Base-by-base conservation (phyloP, 495 filamentous ascomycete genomes). In the Talaromyces borbonicus region DNA sequence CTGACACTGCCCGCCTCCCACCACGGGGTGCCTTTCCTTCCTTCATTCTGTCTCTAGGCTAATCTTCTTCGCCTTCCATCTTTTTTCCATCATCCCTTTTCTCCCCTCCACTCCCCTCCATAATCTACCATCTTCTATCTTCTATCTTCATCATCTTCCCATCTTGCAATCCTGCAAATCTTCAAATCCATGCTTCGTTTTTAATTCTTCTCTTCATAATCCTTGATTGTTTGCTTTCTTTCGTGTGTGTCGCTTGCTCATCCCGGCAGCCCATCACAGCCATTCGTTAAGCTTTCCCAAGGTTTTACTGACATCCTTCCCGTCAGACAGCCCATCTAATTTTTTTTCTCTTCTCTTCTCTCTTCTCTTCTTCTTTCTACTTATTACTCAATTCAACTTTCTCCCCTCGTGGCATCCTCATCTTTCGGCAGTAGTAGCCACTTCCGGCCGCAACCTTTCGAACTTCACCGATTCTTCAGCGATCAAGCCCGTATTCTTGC, bases 361-460 rank as follows among this genome's bases (percentile, higher is more conserved):
- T n/a, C n/a, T n/a, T n/a, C n/a, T n/a, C n/a, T n/a, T n/a, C n/a
- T n/a, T n/a, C n/a, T n/a, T n/a, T n/a, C n/a, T n/a, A n/a, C n/a
- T n/a, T n/a, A n/a, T n/a, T n/a, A n/a, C n/a, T n/a, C n/a, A n/a
- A n/a, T n/a, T 39, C 35, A 37, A 51, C 44, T 51, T 57, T 54
- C 60, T n/a, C n/a, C n/a, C n/a, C 59, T 53, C 69, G 57, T 72
- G 66, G 67, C 69, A 57, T 71, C 69, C 57, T 58, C 66, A 51
- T 59, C 62, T 27, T 72, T 71, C 50, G 59, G 59, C 51, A 62
- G 60, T 60, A 61, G 62, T 63, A 67, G 68, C 66, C 60, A 69
- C 48, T 59, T 64, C 43, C 63, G 67, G 62, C 66, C 68, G 56
- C 66, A 63, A 54, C 71, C 72, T 16, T 77, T 75, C 52, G 65